Conservation (phyloP, 1,284 basidiomycete species). For the Ustilago curta region DNA sequence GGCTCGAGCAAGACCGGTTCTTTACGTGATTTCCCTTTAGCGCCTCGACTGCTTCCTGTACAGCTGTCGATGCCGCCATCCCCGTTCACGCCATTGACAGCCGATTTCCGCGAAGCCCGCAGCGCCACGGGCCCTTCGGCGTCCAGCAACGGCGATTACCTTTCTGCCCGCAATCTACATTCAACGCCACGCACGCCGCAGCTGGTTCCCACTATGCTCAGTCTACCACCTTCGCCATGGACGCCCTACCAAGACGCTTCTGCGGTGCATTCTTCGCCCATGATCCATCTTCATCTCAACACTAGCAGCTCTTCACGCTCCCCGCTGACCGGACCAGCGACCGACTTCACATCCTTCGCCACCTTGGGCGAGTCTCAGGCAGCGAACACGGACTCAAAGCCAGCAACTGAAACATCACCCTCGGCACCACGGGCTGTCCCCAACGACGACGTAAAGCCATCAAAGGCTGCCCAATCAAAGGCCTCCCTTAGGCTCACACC, state of each 20-base stretch:
- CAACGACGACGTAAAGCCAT: background rate
- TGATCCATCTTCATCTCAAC: slow-evolving; percentile 50
- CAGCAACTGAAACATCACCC: background rate
- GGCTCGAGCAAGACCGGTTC: slow-evolving; percentile 22
- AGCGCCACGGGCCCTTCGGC: slow-evolving; percentile 11
- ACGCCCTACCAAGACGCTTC: slow-evolving; percentile 38
- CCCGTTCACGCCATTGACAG: slow-evolving; percentile 46
- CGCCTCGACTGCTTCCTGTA: slow-evolving; percentile 55
- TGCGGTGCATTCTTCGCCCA: slow-evolving; percentile 14
- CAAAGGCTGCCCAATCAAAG: slow-evolving; percentile 2
- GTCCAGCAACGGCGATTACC: slow-evolving; percentile 28
- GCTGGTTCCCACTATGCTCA: slow-evolving; percentile 54
- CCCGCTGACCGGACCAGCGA: slow-evolving; percentile 22
- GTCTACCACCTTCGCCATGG: slow-evolving; percentile 62
- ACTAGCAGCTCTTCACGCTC: slow-evolving; percentile 39
- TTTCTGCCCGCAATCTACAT: slow-evolving; percentile 34
- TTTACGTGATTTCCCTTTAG: slow-evolving; percentile 39
- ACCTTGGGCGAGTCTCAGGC: slow-evolving; percentile 14
- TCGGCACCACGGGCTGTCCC: background rate
- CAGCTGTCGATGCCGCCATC: slow-evolving; percentile 50
- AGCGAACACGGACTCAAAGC: background rate
- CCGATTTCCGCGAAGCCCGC: slow-evolving; percentile 26
- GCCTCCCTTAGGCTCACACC: slow-evolving; percentile 26
- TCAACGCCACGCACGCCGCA: slow-evolving; percentile 51
- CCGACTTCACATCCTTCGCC: slow-evolving; percentile 27